Conservation (phyloP, 2,329 filamentous ascomycete species). For the Aspergillus ochraceoroseus region DNA sequence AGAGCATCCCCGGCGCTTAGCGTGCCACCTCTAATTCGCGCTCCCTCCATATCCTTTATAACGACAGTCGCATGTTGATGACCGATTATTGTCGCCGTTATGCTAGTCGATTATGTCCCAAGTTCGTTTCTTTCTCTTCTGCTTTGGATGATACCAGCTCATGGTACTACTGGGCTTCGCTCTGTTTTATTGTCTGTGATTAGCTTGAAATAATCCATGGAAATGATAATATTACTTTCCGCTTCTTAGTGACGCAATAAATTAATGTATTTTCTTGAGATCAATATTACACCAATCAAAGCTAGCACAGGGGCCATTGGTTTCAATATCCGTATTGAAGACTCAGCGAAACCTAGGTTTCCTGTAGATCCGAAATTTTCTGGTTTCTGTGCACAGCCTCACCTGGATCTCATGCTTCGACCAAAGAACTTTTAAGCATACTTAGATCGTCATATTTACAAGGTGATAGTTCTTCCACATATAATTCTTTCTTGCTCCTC, state of each 20-base stretch:
- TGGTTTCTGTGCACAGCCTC: too few relatives aligned
- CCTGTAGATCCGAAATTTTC: too few relatives aligned
- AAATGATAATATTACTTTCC: conserved; percentile 23
- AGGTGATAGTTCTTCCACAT: conserved; percentile 2
- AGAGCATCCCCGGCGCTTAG: conserved; percentile 27
- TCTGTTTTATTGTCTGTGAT: conserved; percentile 24
- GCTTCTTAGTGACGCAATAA: too few relatives aligned
- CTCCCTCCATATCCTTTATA: conserved; percentile 1
- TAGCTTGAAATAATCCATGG: conserved; percentile 31
- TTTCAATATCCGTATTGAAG: too few relatives aligned
- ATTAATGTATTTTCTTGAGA: too few relatives aligned
- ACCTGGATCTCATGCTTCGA: too few relatives aligned
- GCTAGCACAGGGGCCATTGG: too few relatives aligned
- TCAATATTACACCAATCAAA: too few relatives aligned
- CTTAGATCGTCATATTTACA: too few relatives aligned
- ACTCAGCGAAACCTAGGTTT: too few relatives aligned
- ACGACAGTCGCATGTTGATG: conserved; percentile 14
- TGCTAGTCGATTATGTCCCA: conserved; percentile 15
- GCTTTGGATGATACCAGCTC: conserved; percentile 40
- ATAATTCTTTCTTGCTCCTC: conserved; percentile 1
- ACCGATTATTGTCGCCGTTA: conserved; percentile 14
- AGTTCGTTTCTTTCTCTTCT: conserved; percentile 23
- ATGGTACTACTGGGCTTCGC: conserved; percentile 31
- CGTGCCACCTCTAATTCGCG: conserved; percentile 14
- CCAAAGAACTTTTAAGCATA: too few relatives aligned